Evolutionary conservation across 495 filamentous ascomycete genomes (phyloP), one percentile per base, ranked within the genome.

Genomic region (Hamigera avellanea): DNA sequence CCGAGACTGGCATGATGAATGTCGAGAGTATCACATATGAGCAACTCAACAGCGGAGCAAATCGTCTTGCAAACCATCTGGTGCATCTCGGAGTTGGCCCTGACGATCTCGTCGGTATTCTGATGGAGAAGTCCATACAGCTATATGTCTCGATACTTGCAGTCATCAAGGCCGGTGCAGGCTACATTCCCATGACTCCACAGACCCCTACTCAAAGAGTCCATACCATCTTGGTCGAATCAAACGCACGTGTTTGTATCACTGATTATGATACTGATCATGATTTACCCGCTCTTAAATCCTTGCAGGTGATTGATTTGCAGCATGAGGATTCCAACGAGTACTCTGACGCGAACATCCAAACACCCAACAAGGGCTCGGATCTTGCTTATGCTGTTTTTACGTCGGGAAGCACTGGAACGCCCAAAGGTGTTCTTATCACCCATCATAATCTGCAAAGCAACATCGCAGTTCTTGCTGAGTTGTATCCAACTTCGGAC

Each of bases 141-240:
- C 56, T 84, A 0, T 89, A 88, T 49, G 61, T 75, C 15, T 66
- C 76, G 0, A 78, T 89, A 16, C 61, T 93, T 15, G 86, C 78
- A 0, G 68, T 81, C 13, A 48, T 83, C 2, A 87, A 89, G 40
- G 57, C 71, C 9, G 83, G 83, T 7, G 78, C 75, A 36, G 84
- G 78, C 19, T 86, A 89, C 52, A 53, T 89, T 30, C 80, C 82
- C 0, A 57, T 91, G 10, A 64, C 76, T 1, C 74, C 80, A 8
- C 70, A 63, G n/a, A 76, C 75, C 0, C 80, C 84, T 2, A 16
- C 40, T 0, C 58, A 73, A 17, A 62, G 77, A 26, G 57, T 79
- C 9, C 43, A 56, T 12, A 50, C 57, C 6, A 77, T 85, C 30
- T 40, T 87, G 6, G 26, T 56, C 9, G 65, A 73, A 31, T 66